Evolutionary conservation across 257 asterid species (phyloP).

Genomic region (Coffea eugenioides): DNA sequence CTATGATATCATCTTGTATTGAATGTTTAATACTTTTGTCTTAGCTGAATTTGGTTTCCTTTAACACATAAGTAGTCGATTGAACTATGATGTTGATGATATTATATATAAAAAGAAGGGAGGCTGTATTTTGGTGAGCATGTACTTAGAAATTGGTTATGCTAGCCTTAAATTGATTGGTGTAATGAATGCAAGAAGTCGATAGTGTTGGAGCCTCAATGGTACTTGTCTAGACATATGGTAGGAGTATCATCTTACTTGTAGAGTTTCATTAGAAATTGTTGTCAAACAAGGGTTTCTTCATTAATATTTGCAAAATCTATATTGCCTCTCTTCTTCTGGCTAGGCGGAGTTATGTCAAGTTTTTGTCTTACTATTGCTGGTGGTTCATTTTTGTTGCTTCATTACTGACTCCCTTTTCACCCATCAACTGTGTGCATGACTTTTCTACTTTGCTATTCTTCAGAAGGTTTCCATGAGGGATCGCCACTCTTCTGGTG

Average conservation of each 20-base stretch:
- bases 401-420: background rate
- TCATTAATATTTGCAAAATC: background rate
- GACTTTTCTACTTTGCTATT: slow-evolving; percentile 24
- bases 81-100: background rate
- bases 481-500: slow-evolving; percentile 69
- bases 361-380: background rate
- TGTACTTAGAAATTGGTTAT: background rate
- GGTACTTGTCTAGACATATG: background rate
- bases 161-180: slow-evolving; percentile 1
- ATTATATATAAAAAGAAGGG: too few species aligned
- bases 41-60: background rate
- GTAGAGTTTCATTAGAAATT: background rate
- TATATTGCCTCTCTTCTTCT: background rate
- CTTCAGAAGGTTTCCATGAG: slow-evolving; percentile 61
- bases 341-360: background rate
- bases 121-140: background rate
- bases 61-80: background rate
- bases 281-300: background rate
- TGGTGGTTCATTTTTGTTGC: background rate
- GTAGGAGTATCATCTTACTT: background rate
- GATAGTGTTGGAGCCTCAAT: background rate
- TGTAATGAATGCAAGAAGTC: background rate
- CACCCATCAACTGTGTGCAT: background rate
- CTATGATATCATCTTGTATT: background rate
- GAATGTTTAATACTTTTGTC: background rate